Base-by-base conservation (phyloP, 2,329 filamentous ascomycete species). In the Allantophomopsis lycopodina region DNA sequence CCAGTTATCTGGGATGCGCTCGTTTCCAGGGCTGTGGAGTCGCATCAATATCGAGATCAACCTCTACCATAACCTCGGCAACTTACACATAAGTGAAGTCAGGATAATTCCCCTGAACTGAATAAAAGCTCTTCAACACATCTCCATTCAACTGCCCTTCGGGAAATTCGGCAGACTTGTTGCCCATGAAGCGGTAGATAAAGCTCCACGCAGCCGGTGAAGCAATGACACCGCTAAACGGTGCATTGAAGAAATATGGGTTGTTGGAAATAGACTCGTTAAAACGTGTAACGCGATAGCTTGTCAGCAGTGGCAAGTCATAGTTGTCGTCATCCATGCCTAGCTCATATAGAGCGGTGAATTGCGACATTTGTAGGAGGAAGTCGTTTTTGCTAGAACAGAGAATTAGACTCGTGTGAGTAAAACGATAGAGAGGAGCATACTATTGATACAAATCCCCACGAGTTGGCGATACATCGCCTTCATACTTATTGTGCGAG, bases 161-260 rank as follows among this genome's bases (percentile, higher is more conserved):
- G 12, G 61, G 64, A 37, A 62, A 51, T 38, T 65, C 64, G 2
- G 39, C 40, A 0, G 64, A 62, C 37, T 66, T 58, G 43, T 70
- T 70, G 17, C 59, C 54, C 31, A 65, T 55, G 34, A 70, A 44
- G 11, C 64, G 59, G 8, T 50, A 59, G 3, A 59, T 47, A 42
- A 70, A 69, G n/a, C 61, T 47, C 44, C 61, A 68, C 2, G 64
- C 68, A 8, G 68, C 66, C 36, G 69, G 68, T 0, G 64, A 61
- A 7, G 60, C 61, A 16, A 71, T 50, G 40, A 67, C 56, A 11
- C 68, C 69, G 2, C 64, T 69, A 37, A 64, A 61, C 2, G 68
- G 69, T 1, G 66, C 66, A 36, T 65, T 69, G 52, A 66, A 73
- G 49, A 69, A 69, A 33, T 66, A 55, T 0, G 68, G 66, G 48